A percentile compares a stretch with the other conserved stretches of the same genome.
These are phyloP conservation scores for Ramaria rubella DNA, from an alignment of 768 basidiomycete genomes.

Conservation along the genomic window DNA sequence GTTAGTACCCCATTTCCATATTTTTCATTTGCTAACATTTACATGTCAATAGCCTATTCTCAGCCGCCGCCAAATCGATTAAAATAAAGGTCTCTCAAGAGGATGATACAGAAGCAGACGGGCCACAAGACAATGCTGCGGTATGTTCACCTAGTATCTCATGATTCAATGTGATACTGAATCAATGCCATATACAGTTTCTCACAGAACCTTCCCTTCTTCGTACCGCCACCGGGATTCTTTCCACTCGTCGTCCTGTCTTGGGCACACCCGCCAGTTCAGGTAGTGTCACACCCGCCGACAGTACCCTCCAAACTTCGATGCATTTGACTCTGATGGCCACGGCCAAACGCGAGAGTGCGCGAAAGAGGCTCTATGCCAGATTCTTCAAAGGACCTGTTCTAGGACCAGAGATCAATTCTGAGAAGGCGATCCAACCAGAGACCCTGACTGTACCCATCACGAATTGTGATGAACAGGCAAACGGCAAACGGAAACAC, in stretches of 20 bases:
- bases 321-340: constrained; percentile 48
- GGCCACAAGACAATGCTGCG: too few species aligned
- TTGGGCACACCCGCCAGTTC: constrained; percentile 42
- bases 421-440: neutral
- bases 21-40: neutral
- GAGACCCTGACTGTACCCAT: too few species aligned
- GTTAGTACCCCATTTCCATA: constrained; percentile 41
- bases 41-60: constrained; percentile 56
- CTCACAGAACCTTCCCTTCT: constrained; percentile 29
- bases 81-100: constrained; percentile 56
- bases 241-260: constrained; percentile 62
- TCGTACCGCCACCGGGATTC: constrained; percentile 67
- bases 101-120: constrained; percentile 32
- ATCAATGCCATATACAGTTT: neutral
- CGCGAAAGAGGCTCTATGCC: constrained; percentile 67
- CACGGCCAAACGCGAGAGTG: constrained; percentile 71
- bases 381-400: constrained; percentile 76
- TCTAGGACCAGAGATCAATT: constrained; percentile 40
- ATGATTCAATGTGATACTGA: too few species aligned
- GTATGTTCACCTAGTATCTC: constrained; percentile 11
- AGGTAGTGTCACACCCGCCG: constrained; percentile 32
- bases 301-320: constrained; percentile 12
- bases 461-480: neutral
- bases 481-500: neutral
- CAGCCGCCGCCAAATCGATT: constrained; percentile 77